phyloP scores from a whole-genome alignment of 2,329 filamentous ascomycete genomes.

The Chrysoporthe puriensis region DNA sequence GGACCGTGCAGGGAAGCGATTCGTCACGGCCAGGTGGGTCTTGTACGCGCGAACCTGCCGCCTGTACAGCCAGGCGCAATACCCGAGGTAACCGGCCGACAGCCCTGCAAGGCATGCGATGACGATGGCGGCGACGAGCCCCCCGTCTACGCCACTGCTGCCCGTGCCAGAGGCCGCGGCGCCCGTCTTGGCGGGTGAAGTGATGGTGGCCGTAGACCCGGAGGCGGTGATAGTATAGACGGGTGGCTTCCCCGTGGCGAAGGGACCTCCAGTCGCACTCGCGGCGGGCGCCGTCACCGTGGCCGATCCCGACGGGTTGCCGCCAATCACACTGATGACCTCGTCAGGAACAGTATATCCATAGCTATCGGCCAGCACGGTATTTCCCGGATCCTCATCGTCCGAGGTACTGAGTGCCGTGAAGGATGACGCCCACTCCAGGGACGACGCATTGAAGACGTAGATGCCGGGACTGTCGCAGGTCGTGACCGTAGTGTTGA shows the following conservation, averaged over 20 bases:
- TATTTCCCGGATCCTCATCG: slow-evolving; percentile 53
- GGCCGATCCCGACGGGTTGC: slow-evolving; percentile 45
- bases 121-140: slow-evolving; percentile 53
- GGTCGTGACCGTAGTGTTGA: slow-evolving; percentile 60
- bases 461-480: slow-evolving; percentile 74
- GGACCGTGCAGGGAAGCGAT: slow-evolving; percentile 47
- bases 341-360: slow-evolving; percentile 68
- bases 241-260: slow-evolving; percentile 70
- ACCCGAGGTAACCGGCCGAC: slow-evolving; percentile 67
- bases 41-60: slow-evolving; percentile 73
- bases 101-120: slow-evolving; percentile 69
- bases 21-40: slow-evolving; percentile 67
- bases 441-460: slow-evolving; percentile 69
- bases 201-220: slow-evolving; percentile 51
- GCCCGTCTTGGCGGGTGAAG: slow-evolving; percentile 43
- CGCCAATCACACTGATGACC: slow-evolving; percentile 55
- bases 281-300: slow-evolving; percentile 68
- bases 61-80: slow-evolving; percentile 74
- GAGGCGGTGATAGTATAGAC: slow-evolving; percentile 68
- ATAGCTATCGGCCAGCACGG: slow-evolving; percentile 59
- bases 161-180: slow-evolving; percentile 34
- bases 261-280: slow-evolving; percentile 67
- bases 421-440: slow-evolving; percentile 68
- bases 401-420: slow-evolving; percentile 55
- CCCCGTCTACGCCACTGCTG: slow-evolving; percentile 28